A percentile compares a stretch with the other conserved stretches of the same genome.
These are phyloP conservation scores for Kitagawia praeruptora DNA, from an alignment of 129 eudicot genomes.

Conservation along the genomic window DNA sequence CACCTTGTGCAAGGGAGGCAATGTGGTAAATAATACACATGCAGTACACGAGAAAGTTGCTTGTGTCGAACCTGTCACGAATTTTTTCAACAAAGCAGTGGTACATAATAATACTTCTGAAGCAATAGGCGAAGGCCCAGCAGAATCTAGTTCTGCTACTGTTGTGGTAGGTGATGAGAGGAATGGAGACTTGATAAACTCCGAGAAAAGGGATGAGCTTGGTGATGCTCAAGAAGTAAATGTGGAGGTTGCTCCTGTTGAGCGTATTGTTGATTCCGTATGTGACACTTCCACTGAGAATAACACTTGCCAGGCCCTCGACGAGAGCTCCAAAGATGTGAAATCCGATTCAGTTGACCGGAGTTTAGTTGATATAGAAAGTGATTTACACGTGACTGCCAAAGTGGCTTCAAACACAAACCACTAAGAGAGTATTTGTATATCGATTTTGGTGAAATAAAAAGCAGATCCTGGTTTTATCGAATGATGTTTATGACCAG, in stretches of 20 bases:
- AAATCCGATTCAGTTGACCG: background rate
- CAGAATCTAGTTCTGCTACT: background rate
- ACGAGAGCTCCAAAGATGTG: conserved; percentile 2
- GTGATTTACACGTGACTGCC: background rate
- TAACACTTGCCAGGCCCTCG: background rate
- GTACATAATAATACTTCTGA: background rate
- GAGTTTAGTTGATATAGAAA: background rate
- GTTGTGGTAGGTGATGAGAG: background rate
- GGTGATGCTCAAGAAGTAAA: background rate
- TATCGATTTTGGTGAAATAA: conserved; percentile 4
- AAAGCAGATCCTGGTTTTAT: background rate
- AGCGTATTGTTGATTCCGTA: background rate
- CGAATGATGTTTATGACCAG: background rate
- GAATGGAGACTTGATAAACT: conserved; percentile 1
- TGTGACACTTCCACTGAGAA: conserved; percentile 2
- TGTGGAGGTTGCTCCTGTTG: conserved; percentile 5
- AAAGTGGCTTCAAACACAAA: conserved; percentile 3
- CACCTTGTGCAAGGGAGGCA: background rate
- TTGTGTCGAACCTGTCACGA: background rate
- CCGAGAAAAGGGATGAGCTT: background rate
- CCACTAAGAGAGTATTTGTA: background rate
- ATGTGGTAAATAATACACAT: background rate
- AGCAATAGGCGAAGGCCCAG: background rate
- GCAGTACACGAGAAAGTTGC: background rate
- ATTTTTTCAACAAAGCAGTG: background rate